Evolutionary conservation across 2,329 filamentous ascomycete genomes (phyloP).

Genomic region (Leptographium procerum): DNA sequence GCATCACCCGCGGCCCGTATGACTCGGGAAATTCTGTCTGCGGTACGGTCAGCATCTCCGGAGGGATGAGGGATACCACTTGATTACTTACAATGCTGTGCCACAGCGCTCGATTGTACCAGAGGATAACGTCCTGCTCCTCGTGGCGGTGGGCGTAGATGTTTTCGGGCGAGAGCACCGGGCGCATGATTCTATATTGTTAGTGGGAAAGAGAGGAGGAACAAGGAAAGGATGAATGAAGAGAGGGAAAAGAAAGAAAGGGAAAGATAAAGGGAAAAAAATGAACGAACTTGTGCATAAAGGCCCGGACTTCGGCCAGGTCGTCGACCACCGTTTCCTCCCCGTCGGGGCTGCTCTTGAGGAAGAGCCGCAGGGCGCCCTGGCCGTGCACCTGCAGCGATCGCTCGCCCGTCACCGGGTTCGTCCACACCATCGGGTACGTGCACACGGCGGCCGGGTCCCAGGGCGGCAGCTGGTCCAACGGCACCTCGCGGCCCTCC

Average conservation of each 20-base stretch:
- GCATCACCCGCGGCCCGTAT: conserved; percentile 26
- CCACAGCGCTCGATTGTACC: conserved; percentile 27
- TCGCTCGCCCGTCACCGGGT: conserved; percentile 19
- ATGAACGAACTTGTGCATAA: conserved; percentile 18
- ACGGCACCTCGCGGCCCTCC: conserved; percentile 15
- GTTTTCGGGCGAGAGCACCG: conserved; percentile 20
- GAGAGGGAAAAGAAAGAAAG: neutral
- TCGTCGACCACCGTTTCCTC: conserved; percentile 16
- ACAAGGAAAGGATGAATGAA: neutral
- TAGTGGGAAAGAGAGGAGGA: neutral
- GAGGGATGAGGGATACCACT: neutral
- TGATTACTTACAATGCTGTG: conserved; percentile 22
- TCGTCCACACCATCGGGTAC: conserved; percentile 27
- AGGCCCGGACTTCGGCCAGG: conserved; percentile 18
- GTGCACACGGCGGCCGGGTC: conserved; percentile 19
- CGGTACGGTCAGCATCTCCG: neutral
- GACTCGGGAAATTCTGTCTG: conserved; percentile 24
- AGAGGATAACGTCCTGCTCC: conserved; percentile 26
- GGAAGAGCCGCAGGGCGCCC: conserved; percentile 22
- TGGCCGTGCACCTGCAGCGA: conserved; percentile 24
- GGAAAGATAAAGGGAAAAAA: neutral
- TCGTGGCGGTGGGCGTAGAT: conserved; percentile 25
- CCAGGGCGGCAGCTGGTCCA: conserved; percentile 20
- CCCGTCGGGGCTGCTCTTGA: conserved; percentile 18
- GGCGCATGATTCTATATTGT: conserved; percentile 19